Evolutionary conservation across 176 grass and related monocot species (phyloP), one percentile per base, ranked within the genome.

Genomic region (Bothriochloa decipiens): DNA sequence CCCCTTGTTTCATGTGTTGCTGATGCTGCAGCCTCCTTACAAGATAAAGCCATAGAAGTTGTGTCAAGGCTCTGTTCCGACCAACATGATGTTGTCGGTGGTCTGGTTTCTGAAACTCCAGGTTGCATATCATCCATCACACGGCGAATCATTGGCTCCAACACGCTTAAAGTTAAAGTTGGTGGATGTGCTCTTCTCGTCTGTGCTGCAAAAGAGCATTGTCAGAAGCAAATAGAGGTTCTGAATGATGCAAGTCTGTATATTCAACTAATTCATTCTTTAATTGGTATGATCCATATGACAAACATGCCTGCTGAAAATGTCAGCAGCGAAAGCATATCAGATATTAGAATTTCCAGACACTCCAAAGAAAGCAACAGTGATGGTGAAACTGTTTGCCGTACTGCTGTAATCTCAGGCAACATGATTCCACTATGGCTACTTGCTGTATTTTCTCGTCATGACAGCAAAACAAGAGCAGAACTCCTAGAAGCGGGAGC

Each of bases 1-100:
- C 96, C 93, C 66, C 81, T 98, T 80, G 91, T 98, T 85, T 85
- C 93, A 75, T 96, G 96, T 74, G 85, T 95, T 75, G 91, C 93
- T 84, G 89, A 95, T 92, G 91, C 86, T 92, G 76, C 91, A 69
- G 83, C 91, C 15, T 40, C 91, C 71, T 92, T 98, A 71, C 96
- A 98, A 96, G 96, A 98, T 86, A 96, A 96, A 90, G 93, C 93
- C 69, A 92, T 98, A 85, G 96, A 98, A 83, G 83, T 98, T 81
- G 77, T 92, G 70, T 90, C 93, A 73, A 98, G 86, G 75, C 94
- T 99, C 53, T 96, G 93, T 90, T 81, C 76, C 2, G 86, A 92
- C 74, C 97, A 96, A 61, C 91, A 88, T 85, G 84, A 86, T 88
- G 79, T 94, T 88, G 80, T 99, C 65, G 97, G 97, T 87, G 91